phyloP scores from a whole-genome alignment of 2,329 filamentous ascomycete species.

The Colletotrichum viniferum region DNA sequence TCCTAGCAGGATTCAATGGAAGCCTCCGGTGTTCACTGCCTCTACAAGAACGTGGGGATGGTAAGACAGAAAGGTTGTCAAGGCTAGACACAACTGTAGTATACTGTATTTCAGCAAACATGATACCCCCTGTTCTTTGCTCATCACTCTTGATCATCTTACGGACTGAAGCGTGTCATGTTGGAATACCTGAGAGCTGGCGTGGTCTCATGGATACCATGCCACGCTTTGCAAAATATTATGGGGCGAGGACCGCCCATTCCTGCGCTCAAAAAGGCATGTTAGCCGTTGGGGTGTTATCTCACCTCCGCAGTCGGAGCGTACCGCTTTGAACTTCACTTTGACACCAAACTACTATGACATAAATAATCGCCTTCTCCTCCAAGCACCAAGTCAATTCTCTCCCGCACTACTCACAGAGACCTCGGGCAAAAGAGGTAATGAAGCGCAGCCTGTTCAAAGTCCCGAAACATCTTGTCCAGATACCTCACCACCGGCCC shows the following conservation, averaged over 20 bases:
- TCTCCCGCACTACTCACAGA: background rate
- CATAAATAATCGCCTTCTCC: background rate
- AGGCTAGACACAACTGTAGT: background rate
- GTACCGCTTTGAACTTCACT: background rate
- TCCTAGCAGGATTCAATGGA: conserved; percentile 84
- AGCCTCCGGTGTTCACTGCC: conserved; percentile 92
- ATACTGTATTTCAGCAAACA: conserved; percentile 4
- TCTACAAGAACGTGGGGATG: conserved; percentile 94
- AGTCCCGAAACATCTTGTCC: background rate
- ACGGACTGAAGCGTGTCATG: background rate
- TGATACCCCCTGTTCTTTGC: conserved; percentile 8
- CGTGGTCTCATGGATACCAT: background rate
- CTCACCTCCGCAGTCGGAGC: conserved; percentile 14
- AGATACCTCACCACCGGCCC: background rate
- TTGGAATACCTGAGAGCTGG: background rate
- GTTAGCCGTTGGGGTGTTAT: background rate
- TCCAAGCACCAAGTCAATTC: background rate
- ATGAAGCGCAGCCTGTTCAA: conserved; percentile 3
- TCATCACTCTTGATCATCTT: background rate
- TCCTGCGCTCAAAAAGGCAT: background rate
- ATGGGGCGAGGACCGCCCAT: background rate
- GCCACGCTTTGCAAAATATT: background rate
- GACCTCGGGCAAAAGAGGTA: background rate
- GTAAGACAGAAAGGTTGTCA: conserved; percentile 48
- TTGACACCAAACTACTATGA: background rate